Base-by-base conservation (phyloP, 2,329 filamentous ascomycete genomes). In the Alternaria viburni region DNA sequence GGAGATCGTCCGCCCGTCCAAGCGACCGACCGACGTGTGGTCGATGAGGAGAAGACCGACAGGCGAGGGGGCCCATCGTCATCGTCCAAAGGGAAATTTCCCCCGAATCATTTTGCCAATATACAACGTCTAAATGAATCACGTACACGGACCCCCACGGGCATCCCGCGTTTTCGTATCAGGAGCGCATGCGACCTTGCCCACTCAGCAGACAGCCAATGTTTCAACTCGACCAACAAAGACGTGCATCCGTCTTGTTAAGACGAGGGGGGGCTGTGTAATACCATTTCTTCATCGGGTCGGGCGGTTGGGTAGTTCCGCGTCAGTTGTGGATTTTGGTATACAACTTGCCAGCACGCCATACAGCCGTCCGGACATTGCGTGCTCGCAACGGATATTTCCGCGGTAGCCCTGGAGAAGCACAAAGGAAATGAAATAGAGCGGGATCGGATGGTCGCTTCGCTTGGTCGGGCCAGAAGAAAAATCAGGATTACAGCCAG, bases 141-240 rank as follows among this genome's bases (percentile, higher is more conserved):
- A 73, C 72, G 73, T 74, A 74, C 67, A 68, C 59, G 49, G 19
- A 65, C 69, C 72, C 71, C 70, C 71, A 72, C 72, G 57, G 44
- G 10, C 47, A 73, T 66, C 70, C 73, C 72, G 60, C 68, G 62
- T 51, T 64, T 52, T 54, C 57, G 56, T 64, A 65, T 54, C 69
- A 51, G 61, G 63, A 32, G 62, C 63, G 69, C 66, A 67, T 70
- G 54, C 52, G 55, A 62, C 49, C 51, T 61, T 54, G 44, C 54
- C 50, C 59, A 56, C 62, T 41, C 12, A 46, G 49, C 45, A 51
- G 32, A 41, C 32, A 51, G 32, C 46, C 32, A 57, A 46, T 62
- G 59, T 64, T 63, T 63, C 64, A 59, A 50, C 54, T 54, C 50
- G 41, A 49, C 52, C n/a, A 54, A 52, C 51, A 26, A 46, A 57